Base-by-base conservation (phyloP, 148 eudicot species). In the Camellia japonica region DNA sequence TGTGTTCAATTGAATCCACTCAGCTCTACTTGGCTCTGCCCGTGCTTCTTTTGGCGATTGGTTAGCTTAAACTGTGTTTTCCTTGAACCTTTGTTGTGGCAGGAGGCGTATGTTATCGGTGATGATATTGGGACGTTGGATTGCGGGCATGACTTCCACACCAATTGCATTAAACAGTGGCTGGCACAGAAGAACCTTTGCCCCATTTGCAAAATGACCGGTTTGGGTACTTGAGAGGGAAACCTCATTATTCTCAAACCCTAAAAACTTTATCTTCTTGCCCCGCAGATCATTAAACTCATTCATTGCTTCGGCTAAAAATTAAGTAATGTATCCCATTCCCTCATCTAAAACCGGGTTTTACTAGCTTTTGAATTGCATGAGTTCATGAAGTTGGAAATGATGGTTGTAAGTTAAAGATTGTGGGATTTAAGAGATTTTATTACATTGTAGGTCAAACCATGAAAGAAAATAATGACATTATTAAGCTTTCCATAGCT, bases 91-190 rank as follows among this genome's bases (percentile, higher is more conserved):
- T 61, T 63, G 4, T 23, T 63, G 68, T 67, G 51, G 52, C 85
- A 93, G 97, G 94, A 89, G 82, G 90, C 88, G 12, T 93, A 88
- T 73, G 69, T 72, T 12, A 23, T 43, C 1, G 94, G 91, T 19
- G 94, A 93, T 49, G 83, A 88, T 42, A 69, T 93, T 55, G 97
- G 94, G 70, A 79, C 71, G 30, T 78, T 91, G 86, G 84, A 90
- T 56, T 93, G 97, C 46, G 91, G 91, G 68, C 97, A 93, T 47
- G 93, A 91, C 68, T 93, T 88, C 69, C 97, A 93, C 73, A 78
- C 88, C 23, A 79, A 71, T 60, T 93, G 97, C 86, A 84, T 93
- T 71, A 90, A 86, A 62, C 89, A 90, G 59, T 91, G 97, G 97
- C 79, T 93, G 18, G 63, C 49, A 4, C 83, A 82, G 71, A 93